Base-by-base conservation (phyloP, 441 rosid species). In the Aleurites moluccanus region DNA sequence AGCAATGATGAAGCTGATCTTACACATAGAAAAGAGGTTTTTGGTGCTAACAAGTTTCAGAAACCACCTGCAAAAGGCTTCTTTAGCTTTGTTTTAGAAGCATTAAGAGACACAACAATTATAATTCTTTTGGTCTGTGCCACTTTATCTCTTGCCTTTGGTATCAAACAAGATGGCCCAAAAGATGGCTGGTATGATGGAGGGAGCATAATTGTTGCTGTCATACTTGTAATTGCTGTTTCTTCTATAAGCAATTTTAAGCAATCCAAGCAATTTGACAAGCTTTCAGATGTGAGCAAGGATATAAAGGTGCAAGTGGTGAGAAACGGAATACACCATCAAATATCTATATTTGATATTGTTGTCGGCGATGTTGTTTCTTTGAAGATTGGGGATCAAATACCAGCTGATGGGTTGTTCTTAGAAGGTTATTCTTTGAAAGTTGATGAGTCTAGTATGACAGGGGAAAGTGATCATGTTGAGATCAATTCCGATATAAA, bases 181-280 rank as follows among this genome's bases (percentile, higher is more conserved):
- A 73, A 79, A 49, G 83, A 85, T 6, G 91, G 91, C 2, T 86
- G 88, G 87, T 83, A 82, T 42, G 87, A 86, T 62, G 91, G 89
- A 2, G 89, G 85, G 0, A 86, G 87, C 67, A 86, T 88, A 25
- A 75, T 79, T 47, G 55, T 86, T 6, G 85, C 87, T 27, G 66
- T 88, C 55, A 3, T 86, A 30, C 68, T 88, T 0, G 91, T 83
- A 1, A 75, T 82, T 38, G 56, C 38, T 0, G 79, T 82, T 55
- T 84, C 88, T 15, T 83, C 87, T 1, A 60, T 82, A 2, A 85
- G 82, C 70, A 83, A 88, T 75, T 83, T 68, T 62, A 85, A 75
- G 67, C 88, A 83, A 67, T 79, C 79, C 8, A 73, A 33, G 42
- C 87, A 88, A 33, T 88, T 86, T 56, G 75, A 13, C 61, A 64